phyloP scores from a whole-genome alignment of 352 stramenopile species.

The Pythium plurisporium region DNA sequence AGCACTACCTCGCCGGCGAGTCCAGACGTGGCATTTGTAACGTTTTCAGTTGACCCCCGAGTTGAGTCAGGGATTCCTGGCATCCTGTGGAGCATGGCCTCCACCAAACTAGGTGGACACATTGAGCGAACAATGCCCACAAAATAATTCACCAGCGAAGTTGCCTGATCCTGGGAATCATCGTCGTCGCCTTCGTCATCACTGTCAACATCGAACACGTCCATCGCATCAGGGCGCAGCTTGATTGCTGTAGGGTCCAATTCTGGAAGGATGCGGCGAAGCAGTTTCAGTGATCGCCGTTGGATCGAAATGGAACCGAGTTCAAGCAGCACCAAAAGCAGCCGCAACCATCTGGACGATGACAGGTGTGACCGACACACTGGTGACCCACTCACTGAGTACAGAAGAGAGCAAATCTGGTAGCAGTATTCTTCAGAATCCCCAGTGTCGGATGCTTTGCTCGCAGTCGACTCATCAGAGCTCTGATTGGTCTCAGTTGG shows the following conservation, averaged over 20 bases:
- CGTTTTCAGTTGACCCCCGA: neutral
- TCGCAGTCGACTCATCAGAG: neutral
- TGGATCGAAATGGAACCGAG: slow-evolving; percentile 72
- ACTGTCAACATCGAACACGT: slow-evolving; percentile 77
- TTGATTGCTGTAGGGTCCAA: slow-evolving; percentile 61
- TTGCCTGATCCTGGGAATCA: slow-evolving; percentile 51
- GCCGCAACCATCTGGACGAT: slow-evolving; percentile 74
- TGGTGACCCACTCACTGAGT: slow-evolving; percentile 81
- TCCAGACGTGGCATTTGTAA: slow-evolving; percentile 11
- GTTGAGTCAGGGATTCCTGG: neutral
- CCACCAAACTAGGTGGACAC: slow-evolving; percentile 62
- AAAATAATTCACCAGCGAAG: slow-evolving; percentile 71
- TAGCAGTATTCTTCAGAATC: slow-evolving; percentile 87
- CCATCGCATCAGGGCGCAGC: slow-evolving; percentile 60
- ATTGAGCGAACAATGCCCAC: slow-evolving; percentile 67
- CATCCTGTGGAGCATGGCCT: slow-evolving; percentile 44
- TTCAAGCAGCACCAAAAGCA: slow-evolving; percentile 77
- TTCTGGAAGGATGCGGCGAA: slow-evolving; percentile 71
- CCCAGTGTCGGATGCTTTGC: slow-evolving; percentile 16
- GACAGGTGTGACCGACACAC: slow-evolving; percentile 82
- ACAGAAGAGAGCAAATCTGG: slow-evolving; percentile 84
- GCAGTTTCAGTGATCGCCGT: slow-evolving; percentile 75
- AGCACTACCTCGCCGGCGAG: slow-evolving; percentile 73
- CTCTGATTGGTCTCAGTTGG: slow-evolving; percentile 31
- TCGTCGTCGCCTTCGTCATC: slow-evolving; percentile 76